These are phyloP conservation scores for Chlorophyllum brunneum DNA, from an alignment of 768 basidiomycete species.

Conservation along the genomic window DNA sequence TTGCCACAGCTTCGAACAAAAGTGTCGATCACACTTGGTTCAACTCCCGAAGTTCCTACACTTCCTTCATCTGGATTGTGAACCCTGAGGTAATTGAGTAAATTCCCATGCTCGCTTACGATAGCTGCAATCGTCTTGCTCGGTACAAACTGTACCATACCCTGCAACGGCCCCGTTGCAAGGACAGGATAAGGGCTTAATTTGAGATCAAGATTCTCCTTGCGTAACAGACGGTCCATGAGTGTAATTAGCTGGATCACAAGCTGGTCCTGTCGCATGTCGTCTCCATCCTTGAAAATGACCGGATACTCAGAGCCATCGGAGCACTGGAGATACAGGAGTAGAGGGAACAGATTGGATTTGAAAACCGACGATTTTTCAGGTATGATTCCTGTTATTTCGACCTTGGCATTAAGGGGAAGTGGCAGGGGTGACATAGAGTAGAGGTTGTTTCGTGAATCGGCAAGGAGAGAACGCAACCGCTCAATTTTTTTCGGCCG, in stretches of 20 bases:
- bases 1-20: slow-evolving; percentile 95
- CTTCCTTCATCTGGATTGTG: slow-evolving; percentile 93
- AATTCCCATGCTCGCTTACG: slow-evolving; percentile 83
- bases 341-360: slow-evolving; percentile 89
- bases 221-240: slow-evolving; percentile 90
- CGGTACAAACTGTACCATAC: slow-evolving; percentile 94
- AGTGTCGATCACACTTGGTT: slow-evolving; percentile 90
- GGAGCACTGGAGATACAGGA: slow-evolving; percentile 85
- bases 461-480: slow-evolving; percentile 77
- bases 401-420: slow-evolving; percentile 85
- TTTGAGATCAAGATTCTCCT: slow-evolving; percentile 93
- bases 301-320: slow-evolving; percentile 87
- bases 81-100: slow-evolving; percentile 85
- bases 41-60: slow-evolving; percentile 92
- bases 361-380: slow-evolving; percentile 97
- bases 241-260: slow-evolving; percentile 98
- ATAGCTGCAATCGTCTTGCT: slow-evolving; percentile 96
- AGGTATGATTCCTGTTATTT: slow-evolving; percentile 81
- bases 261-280: slow-evolving; percentile 97
- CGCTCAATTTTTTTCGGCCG: slow-evolving; percentile 98
- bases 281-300: slow-evolving; percentile 99
- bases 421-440: slow-evolving; percentile 80
- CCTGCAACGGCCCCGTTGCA: slow-evolving; percentile 87
- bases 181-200: slow-evolving; percentile 89
- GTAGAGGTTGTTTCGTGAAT: slow-evolving; percentile 81